Conservation (phyloP, 192 early-diverging fungal genomes). For the Mycoemilia scoparia region DNA sequence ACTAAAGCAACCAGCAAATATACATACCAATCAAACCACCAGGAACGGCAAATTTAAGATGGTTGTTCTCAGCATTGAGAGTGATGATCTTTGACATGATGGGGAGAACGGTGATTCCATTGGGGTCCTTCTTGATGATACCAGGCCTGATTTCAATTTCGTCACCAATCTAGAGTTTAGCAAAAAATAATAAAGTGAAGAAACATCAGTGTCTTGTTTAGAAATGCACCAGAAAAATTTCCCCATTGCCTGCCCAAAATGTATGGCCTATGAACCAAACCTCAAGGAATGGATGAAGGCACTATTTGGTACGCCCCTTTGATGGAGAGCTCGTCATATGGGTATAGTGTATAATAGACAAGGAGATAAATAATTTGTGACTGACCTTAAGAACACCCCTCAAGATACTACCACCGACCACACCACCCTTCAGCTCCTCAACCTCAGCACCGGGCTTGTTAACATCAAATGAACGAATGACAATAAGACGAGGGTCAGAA, state of each 20-base stretch:
- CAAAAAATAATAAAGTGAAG: background rate
- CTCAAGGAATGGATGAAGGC: background rate
- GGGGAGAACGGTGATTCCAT: constrained; percentile 61
- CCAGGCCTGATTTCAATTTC: constrained; percentile 95
- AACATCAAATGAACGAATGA: constrained; percentile 97
- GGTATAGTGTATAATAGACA: background rate
- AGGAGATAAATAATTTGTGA: too few relatives aligned
- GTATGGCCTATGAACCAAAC: background rate
- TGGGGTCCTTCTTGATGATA: constrained; percentile 76
- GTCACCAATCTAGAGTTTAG: constrained; percentile 74
- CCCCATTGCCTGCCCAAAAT: too few relatives aligned
- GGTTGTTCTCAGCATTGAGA: constrained; percentile 74
- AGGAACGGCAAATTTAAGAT: constrained; percentile 94
- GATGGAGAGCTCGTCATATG: too few relatives aligned
- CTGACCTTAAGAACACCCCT: constrained; percentile 69
- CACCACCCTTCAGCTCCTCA: constrained; percentile 82
- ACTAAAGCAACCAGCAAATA: constrained; percentile 5
- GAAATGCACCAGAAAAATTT: too few relatives aligned
- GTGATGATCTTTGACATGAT: constrained; percentile 80
- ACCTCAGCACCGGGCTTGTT: constrained; percentile 97
- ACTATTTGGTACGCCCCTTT: too few relatives aligned
- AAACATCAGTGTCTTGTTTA: constrained; percentile 2
- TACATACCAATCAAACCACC: constrained; percentile 98
- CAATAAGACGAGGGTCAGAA: constrained; percentile 78
- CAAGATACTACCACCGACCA: constrained; percentile 93